Evolutionary conservation across 805 yeast genomes (phyloP), one percentile per base, ranked within the genome.

Genomic region (Ogataea saltuana): DNA sequence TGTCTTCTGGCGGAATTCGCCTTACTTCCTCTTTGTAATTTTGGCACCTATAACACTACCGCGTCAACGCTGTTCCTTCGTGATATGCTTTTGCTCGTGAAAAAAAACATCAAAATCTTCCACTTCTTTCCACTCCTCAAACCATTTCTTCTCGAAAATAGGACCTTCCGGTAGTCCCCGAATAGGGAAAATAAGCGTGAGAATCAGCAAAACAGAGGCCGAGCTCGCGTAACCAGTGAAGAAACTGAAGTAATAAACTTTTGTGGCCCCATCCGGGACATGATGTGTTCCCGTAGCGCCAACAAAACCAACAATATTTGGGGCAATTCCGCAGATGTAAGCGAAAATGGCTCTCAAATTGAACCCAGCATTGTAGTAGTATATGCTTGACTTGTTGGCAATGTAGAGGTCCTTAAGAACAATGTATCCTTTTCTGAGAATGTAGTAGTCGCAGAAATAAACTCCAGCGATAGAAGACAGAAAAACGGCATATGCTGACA

Each of bases 291-390:
- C 86, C 18, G 86, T 80, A 7, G 89, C 88, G 49, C 95, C 88
- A 6, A 83, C 91, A 55, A 88, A 88, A 1, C 97, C 97, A 16
- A 85, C 85, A 58, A 88, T 82, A 56, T 88, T 88, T 37, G 95
- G 93, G 25, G 81, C 69, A 46, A 89, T 82, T 42, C 96, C 96
- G 53, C 82, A 73, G 51, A 88, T 61, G 61, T 88, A 88, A 1
- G 96, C 93, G 21, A 73, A 78, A 51, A 78, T 81, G 2, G 91
- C 96, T 61, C 95, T 74, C 91, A 95, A 86, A 60, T 88, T 87
- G 63, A 78, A 54, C 28, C 96, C 96, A 20, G 58, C 66, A 55
- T 76, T 74, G 66, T 77, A 88, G 67, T 74, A 75, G 68, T 88
- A 89, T 4, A 72, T 58, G 22, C 68, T 67, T 3, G 65, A 61